Evolutionary conservation across 768 basidiomycete genomes (phyloP).

Genomic region (Boletus barrowsii): DNA sequence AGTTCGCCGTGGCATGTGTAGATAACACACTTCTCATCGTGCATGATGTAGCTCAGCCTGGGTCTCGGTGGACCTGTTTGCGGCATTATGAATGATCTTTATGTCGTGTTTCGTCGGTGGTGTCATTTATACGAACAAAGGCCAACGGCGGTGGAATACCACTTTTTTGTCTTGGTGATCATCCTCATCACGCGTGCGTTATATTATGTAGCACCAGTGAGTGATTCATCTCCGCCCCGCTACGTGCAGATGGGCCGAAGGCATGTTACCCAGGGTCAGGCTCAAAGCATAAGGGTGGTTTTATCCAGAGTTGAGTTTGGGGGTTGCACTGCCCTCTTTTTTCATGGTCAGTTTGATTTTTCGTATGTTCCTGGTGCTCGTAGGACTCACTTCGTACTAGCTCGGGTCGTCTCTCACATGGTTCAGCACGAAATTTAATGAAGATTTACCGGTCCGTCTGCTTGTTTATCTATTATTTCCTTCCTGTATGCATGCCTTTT

Average conservation of each 20-base stretch:
- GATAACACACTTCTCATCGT: background rate
- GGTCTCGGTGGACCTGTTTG: conserved; percentile 24
- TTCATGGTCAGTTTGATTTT: conserved; percentile 33
- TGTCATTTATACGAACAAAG: background rate
- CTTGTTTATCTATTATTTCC: background rate
- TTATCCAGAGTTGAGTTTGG: conserved; percentile 76
- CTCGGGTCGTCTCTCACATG: conserved; percentile 64
- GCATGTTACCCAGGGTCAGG: conserved; percentile 42
- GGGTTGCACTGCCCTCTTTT: conserved; percentile 59
- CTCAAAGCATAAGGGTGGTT: conserved; percentile 60
- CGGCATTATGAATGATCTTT: conserved; percentile 20
- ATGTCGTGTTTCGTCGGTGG: background rate
- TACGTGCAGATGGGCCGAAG: background rate
- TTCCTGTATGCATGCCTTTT: too few species aligned
- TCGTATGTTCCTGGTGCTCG: background rate
- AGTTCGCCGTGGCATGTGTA: background rate
- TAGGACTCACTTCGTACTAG: conserved; percentile 22
- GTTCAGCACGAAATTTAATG: conserved; percentile 68
- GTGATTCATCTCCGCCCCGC: conserved; percentile 10
- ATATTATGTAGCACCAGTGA: conserved; percentile 67
- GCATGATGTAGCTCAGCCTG: conserved; percentile 14
- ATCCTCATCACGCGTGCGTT: conserved; percentile 48
- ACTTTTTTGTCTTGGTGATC: conserved; percentile 50
- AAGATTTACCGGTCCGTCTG: conserved; percentile 49
- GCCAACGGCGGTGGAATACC: conserved; percentile 37